A percentile compares a stretch with the other conserved stretches of the same genome.
phyloP scores from a whole-genome alignment of 2,329 filamentous ascomycete species.

The Penicillium palitans region DNA sequence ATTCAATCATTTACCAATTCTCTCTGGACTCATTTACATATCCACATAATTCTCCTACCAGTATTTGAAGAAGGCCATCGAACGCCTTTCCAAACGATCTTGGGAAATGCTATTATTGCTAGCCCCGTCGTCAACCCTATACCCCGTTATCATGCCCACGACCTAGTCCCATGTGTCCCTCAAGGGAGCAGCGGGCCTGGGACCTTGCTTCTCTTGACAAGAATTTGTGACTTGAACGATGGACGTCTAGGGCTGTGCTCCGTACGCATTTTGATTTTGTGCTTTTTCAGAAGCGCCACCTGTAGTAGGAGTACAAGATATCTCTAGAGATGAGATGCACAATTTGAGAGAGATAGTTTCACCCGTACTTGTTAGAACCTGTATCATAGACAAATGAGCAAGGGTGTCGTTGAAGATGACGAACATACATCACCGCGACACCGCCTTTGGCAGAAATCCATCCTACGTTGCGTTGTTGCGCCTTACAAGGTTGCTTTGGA shows the following conservation, averaged over 20 bases:
- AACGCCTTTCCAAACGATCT: no score
- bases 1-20: no score
- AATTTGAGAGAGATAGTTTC: not conserved
- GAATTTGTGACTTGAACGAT: not conserved
- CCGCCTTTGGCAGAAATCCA: constrained; percentile 29
- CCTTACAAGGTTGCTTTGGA: not conserved
- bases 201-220: not conserved
- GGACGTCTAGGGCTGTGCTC: not conserved
- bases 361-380: not conserved
- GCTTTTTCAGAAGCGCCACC: not conserved
- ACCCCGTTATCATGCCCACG: not conserved
- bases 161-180: not conserved
- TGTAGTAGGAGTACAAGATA: not conserved
- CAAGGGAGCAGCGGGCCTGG: not conserved
- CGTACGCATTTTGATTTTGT: no score
- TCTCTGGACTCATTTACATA: no score
- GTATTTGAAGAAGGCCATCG: no score
- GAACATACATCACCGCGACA: not conserved
- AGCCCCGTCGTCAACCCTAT: not conserved
- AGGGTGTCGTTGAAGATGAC: not conserved
- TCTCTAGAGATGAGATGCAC: not conserved
- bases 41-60: no score
- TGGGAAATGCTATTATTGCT: no score
- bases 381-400: not conserved
- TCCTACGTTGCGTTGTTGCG: not conserved